Evolutionary conservation across 108 stramenopile species (phyloP).

Genomic region (Aurantiochytrium sp.): DNA sequence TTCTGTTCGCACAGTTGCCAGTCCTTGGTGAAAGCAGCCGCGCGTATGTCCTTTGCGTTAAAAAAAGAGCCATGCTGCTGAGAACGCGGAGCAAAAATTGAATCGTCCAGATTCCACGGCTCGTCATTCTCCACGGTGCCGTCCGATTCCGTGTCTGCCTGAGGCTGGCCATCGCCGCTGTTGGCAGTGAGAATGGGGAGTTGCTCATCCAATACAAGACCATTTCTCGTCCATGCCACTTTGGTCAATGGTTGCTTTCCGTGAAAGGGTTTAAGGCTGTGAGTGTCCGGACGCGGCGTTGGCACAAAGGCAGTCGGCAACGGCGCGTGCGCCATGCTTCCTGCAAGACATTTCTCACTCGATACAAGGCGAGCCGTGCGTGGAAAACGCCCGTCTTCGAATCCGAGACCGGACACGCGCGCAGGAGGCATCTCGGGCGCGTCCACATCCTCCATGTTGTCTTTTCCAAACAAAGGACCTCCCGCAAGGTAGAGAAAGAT

Average conservation of each 20-base stretch:
- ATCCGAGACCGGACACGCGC: not conserved
- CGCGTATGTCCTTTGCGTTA: not conserved
- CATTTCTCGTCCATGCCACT: not conserved
- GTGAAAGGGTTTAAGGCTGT: not conserved
- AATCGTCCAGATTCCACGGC: not conserved
- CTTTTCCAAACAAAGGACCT: not conserved
- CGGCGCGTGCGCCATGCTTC: not conserved
- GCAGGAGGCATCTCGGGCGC: not conserved
- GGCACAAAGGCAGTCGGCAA: not conserved
- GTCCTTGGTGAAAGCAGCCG: not conserved
- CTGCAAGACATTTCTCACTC: not conserved
- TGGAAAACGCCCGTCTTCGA: not conserved
- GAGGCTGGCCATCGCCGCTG: not conserved
- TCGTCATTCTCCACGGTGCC: not conserved
- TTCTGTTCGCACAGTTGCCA: constrained; percentile 12
- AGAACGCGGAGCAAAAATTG: not conserved
- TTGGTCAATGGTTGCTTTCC: not conserved
- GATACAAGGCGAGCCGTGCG: not conserved
- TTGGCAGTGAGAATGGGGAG: not conserved
- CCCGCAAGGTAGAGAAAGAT: not conserved
- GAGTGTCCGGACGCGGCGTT: not conserved
- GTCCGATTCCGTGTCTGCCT: not conserved
- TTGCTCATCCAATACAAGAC: not conserved
- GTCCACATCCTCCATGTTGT: not conserved
- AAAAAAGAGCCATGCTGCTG: not conserved